Conservation (phyloP, 2,329 filamentous ascomycete genomes). For the Paecilomyces variotii region DNA sequence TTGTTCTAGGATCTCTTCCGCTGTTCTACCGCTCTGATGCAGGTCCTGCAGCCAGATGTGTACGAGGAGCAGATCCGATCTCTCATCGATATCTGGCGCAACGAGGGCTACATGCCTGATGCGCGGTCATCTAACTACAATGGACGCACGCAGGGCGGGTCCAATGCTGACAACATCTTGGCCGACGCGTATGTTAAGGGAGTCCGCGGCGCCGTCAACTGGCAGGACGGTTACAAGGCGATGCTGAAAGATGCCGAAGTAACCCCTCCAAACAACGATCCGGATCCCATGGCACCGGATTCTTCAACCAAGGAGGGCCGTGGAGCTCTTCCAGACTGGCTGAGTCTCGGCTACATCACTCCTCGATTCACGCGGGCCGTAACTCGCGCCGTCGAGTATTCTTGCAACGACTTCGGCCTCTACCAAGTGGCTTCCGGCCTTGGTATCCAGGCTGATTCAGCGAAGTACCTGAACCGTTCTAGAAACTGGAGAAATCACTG, state of each 20-base stretch:
- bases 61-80: constrained; percentile 61
- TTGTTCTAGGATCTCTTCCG: constrained; percentile 47
- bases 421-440: constrained; percentile 57
- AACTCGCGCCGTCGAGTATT: constrained; percentile 59
- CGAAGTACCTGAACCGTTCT: constrained; percentile 55
- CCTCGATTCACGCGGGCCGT: constrained; percentile 54
- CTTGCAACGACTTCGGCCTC: constrained; percentile 60
- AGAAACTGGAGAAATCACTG: constrained; percentile 66
- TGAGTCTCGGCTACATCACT: constrained; percentile 57
- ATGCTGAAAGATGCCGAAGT: constrained; percentile 62
- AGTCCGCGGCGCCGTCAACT: constrained; percentile 53
- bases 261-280: constrained; percentile 50
- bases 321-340: constrained; percentile 63
- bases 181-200: constrained; percentile 66
- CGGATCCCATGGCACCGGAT: constrained; percentile 46
- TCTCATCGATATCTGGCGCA: constrained; percentile 59
- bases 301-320: constrained; percentile 60
- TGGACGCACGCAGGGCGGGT: constrained; percentile 61
- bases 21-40: constrained; percentile 56
- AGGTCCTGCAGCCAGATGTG: constrained; percentile 54
- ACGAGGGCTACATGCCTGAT: constrained; percentile 58
- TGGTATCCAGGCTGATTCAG: constrained; percentile 42
- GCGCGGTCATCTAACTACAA: constrained; percentile 62
- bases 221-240: constrained; percentile 54
- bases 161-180: constrained; percentile 63